phyloP scores from a whole-genome alignment of 2,329 filamentous ascomycete species.

The Fusarium piperis region DNA sequence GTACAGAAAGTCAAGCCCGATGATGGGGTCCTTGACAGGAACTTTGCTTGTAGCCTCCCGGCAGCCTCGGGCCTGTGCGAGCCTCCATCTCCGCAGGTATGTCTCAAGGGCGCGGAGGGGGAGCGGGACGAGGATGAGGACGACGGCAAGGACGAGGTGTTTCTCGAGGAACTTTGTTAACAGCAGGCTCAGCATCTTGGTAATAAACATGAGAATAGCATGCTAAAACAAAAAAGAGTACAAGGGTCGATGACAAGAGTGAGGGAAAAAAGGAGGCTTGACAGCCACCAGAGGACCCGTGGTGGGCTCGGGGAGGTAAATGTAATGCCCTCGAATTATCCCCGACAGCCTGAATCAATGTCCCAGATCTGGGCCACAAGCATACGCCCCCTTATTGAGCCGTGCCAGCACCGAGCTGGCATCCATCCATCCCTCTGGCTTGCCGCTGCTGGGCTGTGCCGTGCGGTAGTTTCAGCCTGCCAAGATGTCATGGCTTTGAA shows the following conservation, averaged over 20 bases:
- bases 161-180: constrained; percentile 27
- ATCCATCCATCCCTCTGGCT: neutral
- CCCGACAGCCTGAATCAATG: constrained; percentile 41
- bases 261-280: constrained; percentile 16
- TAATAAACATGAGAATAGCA: neutral
- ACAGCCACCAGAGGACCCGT: constrained; percentile 6
- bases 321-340: constrained; percentile 36
- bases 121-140: constrained; percentile 32
- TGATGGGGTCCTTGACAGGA: constrained; percentile 43
- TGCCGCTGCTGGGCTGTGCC: constrained; percentile 1
- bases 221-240: constrained; percentile 5
- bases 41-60: constrained; percentile 34
- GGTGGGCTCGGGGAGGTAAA: constrained; percentile 32
- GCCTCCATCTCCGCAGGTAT: constrained; percentile 19
- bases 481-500: constrained; percentile 13
- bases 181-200: constrained; percentile 29
- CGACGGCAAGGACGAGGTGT: constrained; percentile 24
- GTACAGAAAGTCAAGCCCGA: constrained; percentile 50
- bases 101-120: constrained; percentile 22
- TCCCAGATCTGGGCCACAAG: constrained; percentile 37
- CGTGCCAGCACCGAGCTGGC: neutral
- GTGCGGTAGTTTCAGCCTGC: constrained; percentile 15
- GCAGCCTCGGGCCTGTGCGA: constrained; percentile 38
- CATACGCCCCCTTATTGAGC: constrained; percentile 4
- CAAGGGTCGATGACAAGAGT: neutral